Base-by-base conservation (phyloP, 2,329 filamentous ascomycete genomes). In the Talaromyces sp. region DNA sequence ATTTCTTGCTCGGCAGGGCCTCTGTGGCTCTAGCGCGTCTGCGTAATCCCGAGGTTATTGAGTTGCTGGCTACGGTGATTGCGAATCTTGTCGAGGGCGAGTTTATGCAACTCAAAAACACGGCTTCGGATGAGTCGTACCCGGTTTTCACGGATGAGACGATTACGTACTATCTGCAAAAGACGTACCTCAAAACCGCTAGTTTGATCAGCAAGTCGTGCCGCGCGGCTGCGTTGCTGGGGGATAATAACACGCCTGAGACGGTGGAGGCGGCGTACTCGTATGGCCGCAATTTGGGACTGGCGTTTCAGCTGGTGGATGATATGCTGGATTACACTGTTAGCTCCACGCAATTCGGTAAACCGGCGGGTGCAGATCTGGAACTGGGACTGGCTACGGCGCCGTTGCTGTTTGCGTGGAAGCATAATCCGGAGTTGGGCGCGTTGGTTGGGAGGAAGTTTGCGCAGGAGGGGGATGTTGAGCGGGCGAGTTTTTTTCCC, bases 91-190 rank as follows among this genome's bases (percentile, higher is more conserved):
- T 99, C 22, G 95, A 99, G 79, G 95, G 95, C 72, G 95, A 99
- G 77, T 98, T 99, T 80, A 99, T 99, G 95, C 95, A 99, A 81
- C 82, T 99, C 69, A 96, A 96, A 80, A 99, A 99, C 77, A 98
- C 95, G 1, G 91, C 90, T 53, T 83, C 85, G 66, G 93, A 97
- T 73, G 93, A 98, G 81, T 83, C 85, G 66, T 88, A 90, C 67
- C 93, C 93, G 0, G 80, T 84, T 10, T 98, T 90, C 85, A 95
- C 89, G 1, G 91, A 97, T 71, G 91, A 96, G 58, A 90, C 92
- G 1, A 84, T 99, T 64, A 85, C 87, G 28, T 98, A 99, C 78
- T 99, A 99, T 74, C 82, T 99, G 57, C 92, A 97, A 73, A 99
- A 99, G 83, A 99, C 95, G 30, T 99, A 99, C 72, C 84, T 99